phyloP scores from a whole-genome alignment of 331 rosid species.

The Quercus tomentella region DNA sequence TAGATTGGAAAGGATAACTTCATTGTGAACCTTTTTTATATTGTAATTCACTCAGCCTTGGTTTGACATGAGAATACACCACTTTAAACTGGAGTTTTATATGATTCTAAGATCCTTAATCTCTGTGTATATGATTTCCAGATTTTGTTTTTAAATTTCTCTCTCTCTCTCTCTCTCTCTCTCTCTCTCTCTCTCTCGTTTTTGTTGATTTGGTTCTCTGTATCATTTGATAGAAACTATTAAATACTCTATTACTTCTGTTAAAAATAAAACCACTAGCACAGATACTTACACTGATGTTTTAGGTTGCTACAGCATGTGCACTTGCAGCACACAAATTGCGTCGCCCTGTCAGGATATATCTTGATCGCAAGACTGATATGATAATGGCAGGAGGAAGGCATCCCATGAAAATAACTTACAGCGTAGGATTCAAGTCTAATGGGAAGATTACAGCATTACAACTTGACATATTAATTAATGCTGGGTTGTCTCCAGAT shows the following conservation, averaged over 20 bases:
- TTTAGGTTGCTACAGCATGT: constrained; percentile 79
- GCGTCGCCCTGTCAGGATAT: constrained; percentile 71
- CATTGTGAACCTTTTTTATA: background rate
- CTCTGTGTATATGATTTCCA: background rate
- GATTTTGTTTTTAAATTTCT: background rate
- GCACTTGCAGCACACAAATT: constrained; percentile 88
- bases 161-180: no score
- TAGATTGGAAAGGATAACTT: background rate
- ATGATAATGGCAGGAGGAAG: constrained; percentile 96
- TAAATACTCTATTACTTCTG: background rate
- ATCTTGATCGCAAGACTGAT: constrained; percentile 78
- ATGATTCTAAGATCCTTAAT: no score
- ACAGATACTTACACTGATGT: constrained; percentile 21
- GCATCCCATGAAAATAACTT: constrained; percentile 90
- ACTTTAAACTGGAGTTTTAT: no score
- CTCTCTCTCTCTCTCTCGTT: background rate
- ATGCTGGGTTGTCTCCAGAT: constrained; percentile 76
- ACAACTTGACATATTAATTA: constrained; percentile 63
- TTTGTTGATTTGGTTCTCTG: background rate
- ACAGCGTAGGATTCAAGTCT: constrained; percentile 77
- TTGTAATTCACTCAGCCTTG: no score
- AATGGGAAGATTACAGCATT: constrained; percentile 86
- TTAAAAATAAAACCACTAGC: background rate
- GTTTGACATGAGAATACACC: no score
- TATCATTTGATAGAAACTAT: background rate